Conservation (phyloP, 352 stramenopile species). For the Phytophthora uliginosa region DNA sequence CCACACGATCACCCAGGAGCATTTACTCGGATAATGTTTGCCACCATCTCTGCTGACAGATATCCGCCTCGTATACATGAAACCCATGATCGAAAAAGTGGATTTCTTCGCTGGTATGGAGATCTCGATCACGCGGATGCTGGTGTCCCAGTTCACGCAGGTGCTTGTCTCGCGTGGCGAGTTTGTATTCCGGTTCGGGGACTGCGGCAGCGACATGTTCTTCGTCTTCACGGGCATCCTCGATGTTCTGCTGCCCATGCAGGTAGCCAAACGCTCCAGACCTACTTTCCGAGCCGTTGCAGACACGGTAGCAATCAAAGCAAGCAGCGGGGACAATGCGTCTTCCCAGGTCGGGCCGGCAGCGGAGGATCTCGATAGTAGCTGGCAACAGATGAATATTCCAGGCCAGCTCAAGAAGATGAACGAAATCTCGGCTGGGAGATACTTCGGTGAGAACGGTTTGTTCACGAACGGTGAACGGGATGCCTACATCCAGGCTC, state of each 20-base stretch:
- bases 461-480: not conserved
- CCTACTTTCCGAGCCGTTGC: not conserved
- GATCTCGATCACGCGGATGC: slow-evolving; percentile 49
- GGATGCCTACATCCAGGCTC: not conserved
- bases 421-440: not conserved
- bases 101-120: slow-evolving; percentile 53
- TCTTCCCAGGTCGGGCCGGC: not conserved
- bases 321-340: not conserved
- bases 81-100: slow-evolving; percentile 60
- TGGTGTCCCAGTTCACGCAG: slow-evolving; percentile 54
- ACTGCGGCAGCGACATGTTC: slow-evolving; percentile 58
- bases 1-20: slow-evolving; percentile 62
- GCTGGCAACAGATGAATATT: not conserved
- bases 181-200: slow-evolving; percentile 46
- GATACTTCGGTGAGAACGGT: not conserved
- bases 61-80: slow-evolving; percentile 53
- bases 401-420: slow-evolving; percentile 1
- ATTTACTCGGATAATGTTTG: slow-evolving; percentile 49
- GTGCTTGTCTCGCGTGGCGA: slow-evolving; percentile 49
- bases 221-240: slow-evolving; percentile 61
- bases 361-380: not conserved
- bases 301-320: not conserved
- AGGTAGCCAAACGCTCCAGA: not conserved
- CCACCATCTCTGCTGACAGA: slow-evolving; percentile 57
- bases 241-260: slow-evolving; percentile 43